Evolutionary conservation across 169 alveolate species (phyloP).

Genomic region (Cryptosporidium viatorum): DNA sequence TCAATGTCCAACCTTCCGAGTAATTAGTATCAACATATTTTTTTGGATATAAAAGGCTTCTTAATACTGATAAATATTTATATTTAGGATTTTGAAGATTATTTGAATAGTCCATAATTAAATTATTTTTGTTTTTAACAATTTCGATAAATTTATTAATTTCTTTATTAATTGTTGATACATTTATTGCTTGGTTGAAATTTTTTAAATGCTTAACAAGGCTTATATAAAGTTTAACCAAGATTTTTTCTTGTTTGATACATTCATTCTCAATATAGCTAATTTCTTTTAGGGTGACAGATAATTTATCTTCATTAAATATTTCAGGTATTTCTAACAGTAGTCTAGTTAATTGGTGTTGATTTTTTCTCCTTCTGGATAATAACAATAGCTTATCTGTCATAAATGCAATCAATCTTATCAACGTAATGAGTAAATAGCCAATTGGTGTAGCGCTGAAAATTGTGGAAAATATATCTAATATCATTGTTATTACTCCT

Average conservation of each 20-base stretch:
- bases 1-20: constrained; percentile 22
- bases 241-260: background rate
- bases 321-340: constrained; percentile 53
- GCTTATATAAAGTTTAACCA: constrained; percentile 3
- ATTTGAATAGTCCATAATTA: background rate
- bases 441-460: constrained; percentile 75
- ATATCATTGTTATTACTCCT: constrained; percentile 71
- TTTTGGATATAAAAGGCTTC: background rate
- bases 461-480: constrained; percentile 62
- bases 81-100: background rate
- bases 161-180: background rate
- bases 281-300: constrained; percentile 8
- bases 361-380: constrained; percentile 64
- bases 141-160: background rate
- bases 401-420: constrained; percentile 74
- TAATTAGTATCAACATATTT: background rate
- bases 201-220: background rate
- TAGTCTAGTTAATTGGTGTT: constrained; percentile 40
- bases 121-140: background rate
- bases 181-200: background rate
- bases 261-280: constrained; percentile 21
- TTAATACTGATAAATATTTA: background rate
- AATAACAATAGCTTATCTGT: constrained; percentile 50
- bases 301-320: constrained; percentile 22
- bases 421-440: constrained; percentile 35